These are phyloP conservation scores for Podaxis carcinomalis DNA, from an alignment of 768 basidiomycete species.

Conservation along the genomic window DNA sequence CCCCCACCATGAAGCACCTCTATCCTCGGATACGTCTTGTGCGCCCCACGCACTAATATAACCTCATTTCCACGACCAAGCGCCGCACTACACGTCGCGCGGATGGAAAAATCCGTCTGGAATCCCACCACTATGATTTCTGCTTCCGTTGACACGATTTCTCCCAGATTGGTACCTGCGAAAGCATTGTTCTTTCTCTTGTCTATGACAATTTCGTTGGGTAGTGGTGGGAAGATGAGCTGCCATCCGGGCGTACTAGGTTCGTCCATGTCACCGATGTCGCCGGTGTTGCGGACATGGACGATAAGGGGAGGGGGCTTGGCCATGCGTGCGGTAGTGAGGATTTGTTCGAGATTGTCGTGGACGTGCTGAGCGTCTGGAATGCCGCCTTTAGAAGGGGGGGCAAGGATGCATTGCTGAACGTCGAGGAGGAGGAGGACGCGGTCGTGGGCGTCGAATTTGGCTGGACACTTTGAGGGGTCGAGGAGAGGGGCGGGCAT, in stretches of 20 bases:
- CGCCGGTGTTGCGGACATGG: constrained; percentile 66
- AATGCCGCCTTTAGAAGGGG: constrained; percentile 42
- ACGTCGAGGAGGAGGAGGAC: constrained; percentile 60
- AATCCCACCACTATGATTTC: constrained; percentile 65
- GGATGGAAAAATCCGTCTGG: constrained; percentile 62
- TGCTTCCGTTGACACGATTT: constrained; percentile 46
- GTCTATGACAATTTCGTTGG: constrained; percentile 53
- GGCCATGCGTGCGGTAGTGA: constrained; percentile 45
- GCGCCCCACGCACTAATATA: constrained; percentile 56
- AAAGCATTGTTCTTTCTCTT: constrained; percentile 73
- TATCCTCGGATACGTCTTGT: constrained; percentile 63
- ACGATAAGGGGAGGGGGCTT: constrained; percentile 51
- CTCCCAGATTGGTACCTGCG: constrained; percentile 48
- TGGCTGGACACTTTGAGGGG: neutral
- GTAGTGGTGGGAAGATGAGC: constrained; percentile 49
- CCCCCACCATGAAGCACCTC: constrained; percentile 59
- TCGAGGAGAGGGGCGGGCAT: constrained; percentile 6
- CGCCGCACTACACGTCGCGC: constrained; percentile 59
- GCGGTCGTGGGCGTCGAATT: constrained; percentile 18
- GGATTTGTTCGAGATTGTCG: constrained; percentile 45
- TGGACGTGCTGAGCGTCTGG: constrained; percentile 39
- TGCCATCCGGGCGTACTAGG: constrained; percentile 54
- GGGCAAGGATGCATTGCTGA: constrained; percentile 46
- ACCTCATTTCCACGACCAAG: constrained; percentile 64
- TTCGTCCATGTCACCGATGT: constrained; percentile 57